Evolutionary conservation across 345 rosid species (phyloP).

Genomic region (Geranium rotundifolium): DNA sequence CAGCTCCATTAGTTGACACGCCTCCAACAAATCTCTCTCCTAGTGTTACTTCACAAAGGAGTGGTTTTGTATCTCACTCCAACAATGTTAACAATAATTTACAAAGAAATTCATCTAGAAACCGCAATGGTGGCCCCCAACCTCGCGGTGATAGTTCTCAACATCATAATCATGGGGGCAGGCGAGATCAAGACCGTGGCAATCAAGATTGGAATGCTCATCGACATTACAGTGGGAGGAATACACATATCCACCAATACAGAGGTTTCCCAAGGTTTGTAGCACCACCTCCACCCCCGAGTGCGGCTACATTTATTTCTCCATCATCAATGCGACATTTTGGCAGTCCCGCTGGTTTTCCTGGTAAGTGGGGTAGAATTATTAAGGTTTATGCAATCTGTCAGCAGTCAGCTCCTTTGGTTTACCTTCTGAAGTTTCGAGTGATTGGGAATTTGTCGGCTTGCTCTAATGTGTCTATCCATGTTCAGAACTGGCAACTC

Average conservation of each 20-base stretch:
- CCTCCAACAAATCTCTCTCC: constrained; percentile 34
- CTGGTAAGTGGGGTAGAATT: constrained; percentile 39
- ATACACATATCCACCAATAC: constrained; percentile 46
- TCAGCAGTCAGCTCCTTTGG: background rate
- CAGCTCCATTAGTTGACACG: constrained; percentile 23
- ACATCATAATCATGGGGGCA: constrained; percentile 55
- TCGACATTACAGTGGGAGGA: constrained; percentile 56
- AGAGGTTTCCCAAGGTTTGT: constrained; percentile 42
- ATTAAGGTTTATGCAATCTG: background rate
- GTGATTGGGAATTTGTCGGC: background rate
- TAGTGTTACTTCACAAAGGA: constrained; percentile 44
- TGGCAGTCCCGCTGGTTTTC: constrained; percentile 36
- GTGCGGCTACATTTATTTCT: constrained; percentile 35
- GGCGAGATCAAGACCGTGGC: constrained; percentile 71
- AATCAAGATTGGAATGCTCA: constrained; percentile 50
- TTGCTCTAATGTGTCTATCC: constrained; percentile 16
- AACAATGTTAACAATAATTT: constrained; percentile 7
- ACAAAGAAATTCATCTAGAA: constrained; percentile 46
- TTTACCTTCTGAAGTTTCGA: background rate
- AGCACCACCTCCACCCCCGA: constrained; percentile 37
- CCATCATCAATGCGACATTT: constrained; percentile 38
- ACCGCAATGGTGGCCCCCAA: constrained; percentile 43
- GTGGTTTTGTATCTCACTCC: constrained; percentile 29
- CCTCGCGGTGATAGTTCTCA: constrained; percentile 50
- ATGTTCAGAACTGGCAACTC: constrained; percentile 38